These are phyloP conservation scores for Nigrograna mackinnonii DNA, from an alignment of 2,329 filamentous ascomycete genomes.

Conservation along the genomic window DNA sequence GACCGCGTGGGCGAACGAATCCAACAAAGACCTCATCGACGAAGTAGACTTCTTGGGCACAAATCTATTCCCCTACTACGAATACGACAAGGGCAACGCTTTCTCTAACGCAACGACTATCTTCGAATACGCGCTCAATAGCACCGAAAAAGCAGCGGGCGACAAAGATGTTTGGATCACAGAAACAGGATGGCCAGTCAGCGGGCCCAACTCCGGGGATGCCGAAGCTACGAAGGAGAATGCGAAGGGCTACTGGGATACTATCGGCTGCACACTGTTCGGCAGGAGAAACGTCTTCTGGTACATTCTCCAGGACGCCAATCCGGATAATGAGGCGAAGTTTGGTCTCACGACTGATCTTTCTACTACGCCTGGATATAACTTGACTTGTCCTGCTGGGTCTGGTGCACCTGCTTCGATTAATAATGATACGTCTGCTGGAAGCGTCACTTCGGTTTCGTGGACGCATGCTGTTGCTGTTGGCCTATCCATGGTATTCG, in stretches of 20 bases:
- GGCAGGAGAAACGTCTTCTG: slow-evolving; percentile 38
- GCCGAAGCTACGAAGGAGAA: slow-evolving; percentile 33
- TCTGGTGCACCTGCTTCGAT: slow-evolving; percentile 14
- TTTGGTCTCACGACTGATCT: slow-evolving; percentile 61
- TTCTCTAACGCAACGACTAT: slow-evolving; percentile 47
- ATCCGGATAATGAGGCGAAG: slow-evolving; percentile 62
- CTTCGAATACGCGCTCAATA: slow-evolving; percentile 28
- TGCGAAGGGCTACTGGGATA: slow-evolving; percentile 35
- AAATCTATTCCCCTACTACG: slow-evolving; percentile 43
- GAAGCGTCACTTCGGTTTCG: not conserved
- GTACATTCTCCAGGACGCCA: slow-evolving; percentile 43
- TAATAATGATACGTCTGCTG: slow-evolving; percentile 8
- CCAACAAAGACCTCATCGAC: slow-evolving; percentile 39
- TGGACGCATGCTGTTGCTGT: not conserved
- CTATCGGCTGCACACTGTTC: slow-evolving; percentile 37
- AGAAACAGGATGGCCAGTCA: slow-evolving; percentile 42
- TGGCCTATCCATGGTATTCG: slow-evolving; percentile 1
- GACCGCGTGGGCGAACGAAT: slow-evolving; percentile 38
- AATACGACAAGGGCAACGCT: slow-evolving; percentile 33
- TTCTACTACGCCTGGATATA: slow-evolving; percentile 55
- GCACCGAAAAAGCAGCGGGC: slow-evolving; percentile 31
- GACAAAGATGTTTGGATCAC: slow-evolving; percentile 43
- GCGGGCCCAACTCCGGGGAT: slow-evolving; percentile 29
- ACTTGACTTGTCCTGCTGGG: slow-evolving; percentile 53
- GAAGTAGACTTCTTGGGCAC: slow-evolving; percentile 41